Percentiles rank a stretch among this genome's conserved stretches.
These are phyloP conservation scores for Myriosclerotinia duriaeana DNA, from an alignment of 2,329 filamentous ascomycete genomes.

Conservation along the genomic window DNA sequence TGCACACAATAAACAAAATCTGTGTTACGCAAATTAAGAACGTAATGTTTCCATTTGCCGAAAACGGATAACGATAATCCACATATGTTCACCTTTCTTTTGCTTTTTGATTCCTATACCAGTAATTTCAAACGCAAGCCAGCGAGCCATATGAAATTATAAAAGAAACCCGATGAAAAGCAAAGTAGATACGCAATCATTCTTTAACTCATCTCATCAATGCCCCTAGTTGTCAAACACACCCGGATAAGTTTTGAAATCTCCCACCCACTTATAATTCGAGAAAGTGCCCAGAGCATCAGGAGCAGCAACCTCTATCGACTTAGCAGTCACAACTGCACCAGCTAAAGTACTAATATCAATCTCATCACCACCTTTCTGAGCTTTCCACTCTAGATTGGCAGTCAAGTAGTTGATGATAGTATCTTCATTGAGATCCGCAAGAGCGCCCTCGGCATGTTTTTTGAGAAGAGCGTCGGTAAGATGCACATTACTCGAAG, in stretches of 20 bases:
- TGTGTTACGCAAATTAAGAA: no score
- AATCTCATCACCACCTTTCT: slow-evolving; percentile 13
- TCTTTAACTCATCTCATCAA: neutral
- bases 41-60: no score
- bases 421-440: slow-evolving; percentile 33
- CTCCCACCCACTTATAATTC: slow-evolving; percentile 22
- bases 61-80: neutral
- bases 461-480: slow-evolving; percentile 40
- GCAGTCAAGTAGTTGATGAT: slow-evolving; percentile 36
- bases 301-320: slow-evolving; percentile 18
- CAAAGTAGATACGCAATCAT: neutral
- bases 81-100: neutral
- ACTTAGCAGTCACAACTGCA: slow-evolving; percentile 4
- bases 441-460: slow-evolving; percentile 34
- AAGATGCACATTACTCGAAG: slow-evolving; percentile 43
- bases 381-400: slow-evolving; percentile 34
- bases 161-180: neutral
- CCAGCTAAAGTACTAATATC: neutral
- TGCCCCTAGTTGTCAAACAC: neutral
- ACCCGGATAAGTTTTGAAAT: slow-evolving; percentile 17
- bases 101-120: neutral
- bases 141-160: neutral
- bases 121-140: neutral
- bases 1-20: no score
- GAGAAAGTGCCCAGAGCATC: slow-evolving; percentile 8